Evolutionary conservation across 768 basidiomycete genomes (phyloP).

Genomic region (Kwoniella heveanensis): DNA sequence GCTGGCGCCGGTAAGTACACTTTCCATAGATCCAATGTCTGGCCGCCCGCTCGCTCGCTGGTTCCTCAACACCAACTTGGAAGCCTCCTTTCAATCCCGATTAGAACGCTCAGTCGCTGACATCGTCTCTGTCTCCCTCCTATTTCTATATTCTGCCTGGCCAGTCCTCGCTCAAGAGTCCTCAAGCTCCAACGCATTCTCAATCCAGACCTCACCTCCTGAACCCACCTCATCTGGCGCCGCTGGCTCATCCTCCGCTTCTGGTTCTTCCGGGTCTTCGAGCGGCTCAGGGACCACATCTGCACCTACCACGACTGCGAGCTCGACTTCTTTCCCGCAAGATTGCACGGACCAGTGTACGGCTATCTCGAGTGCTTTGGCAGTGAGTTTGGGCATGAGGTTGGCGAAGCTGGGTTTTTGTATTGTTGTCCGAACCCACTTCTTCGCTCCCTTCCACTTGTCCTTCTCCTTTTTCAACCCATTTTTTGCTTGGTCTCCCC

Average conservation of each 20-base stretch:
- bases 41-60: too few relatives aligned
- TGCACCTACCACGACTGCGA: slow-evolving; percentile 3
- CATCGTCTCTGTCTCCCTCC: too few relatives aligned
- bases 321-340: slow-evolving; percentile 5
- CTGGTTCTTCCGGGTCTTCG: background rate
- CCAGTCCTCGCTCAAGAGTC: slow-evolving; percentile 16
- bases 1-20: background rate
- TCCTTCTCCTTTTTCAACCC: too few relatives aligned
- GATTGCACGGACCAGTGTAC: slow-evolving; percentile 8
- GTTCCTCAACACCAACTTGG: too few relatives aligned
- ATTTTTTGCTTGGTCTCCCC: too few relatives aligned
- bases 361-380: slow-evolving; percentile 13
- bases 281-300: slow-evolving; percentile 8
- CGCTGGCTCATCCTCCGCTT: background rate
- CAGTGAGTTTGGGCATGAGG: slow-evolving; percentile 3
- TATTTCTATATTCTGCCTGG: too few relatives aligned
- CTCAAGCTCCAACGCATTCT: slow-evolving; percentile 11
- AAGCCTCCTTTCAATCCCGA: too few relatives aligned
- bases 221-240: slow-evolving; percentile 3
- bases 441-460: too few relatives aligned
- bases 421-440: too few relatives aligned
- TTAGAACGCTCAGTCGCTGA: too few relatives aligned
- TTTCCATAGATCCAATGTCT: too few relatives aligned
- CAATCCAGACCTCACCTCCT: slow-evolving; percentile 27
- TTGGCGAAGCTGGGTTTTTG: too few relatives aligned